phyloP scores from a whole-genome alignment of 345 rosid species.

The Syzygium grande region DNA sequence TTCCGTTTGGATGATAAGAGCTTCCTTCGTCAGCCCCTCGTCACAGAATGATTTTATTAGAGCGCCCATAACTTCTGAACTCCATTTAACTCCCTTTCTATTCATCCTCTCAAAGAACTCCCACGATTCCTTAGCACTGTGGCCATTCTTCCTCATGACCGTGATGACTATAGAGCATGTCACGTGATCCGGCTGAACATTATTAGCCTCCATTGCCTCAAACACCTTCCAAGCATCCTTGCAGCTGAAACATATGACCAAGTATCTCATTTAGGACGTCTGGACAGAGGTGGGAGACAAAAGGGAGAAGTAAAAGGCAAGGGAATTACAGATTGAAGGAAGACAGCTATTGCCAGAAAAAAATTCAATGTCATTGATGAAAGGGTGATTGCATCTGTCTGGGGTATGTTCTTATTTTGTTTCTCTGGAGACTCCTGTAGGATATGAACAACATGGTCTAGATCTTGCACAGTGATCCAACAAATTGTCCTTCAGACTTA shows the following conservation, averaged over 20 bases:
- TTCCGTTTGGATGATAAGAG: slow-evolving; percentile 67
- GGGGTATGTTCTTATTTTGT: neutral
- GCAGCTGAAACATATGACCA: slow-evolving; percentile 23
- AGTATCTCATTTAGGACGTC: neutral
- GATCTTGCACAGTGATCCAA: neutral
- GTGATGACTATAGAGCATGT: slow-evolving; percentile 74
- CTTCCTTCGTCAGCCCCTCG: slow-evolving; percentile 75
- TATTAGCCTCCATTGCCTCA: slow-evolving; percentile 55
- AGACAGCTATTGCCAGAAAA: neutral
- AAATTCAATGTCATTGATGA: neutral
- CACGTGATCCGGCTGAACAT: slow-evolving; percentile 56
- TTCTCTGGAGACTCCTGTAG: neutral
- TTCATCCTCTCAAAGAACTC: slow-evolving; percentile 69
- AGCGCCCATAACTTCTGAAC: slow-evolving; percentile 57
- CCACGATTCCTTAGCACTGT: slow-evolving; percentile 73
- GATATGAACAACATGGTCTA: neutral
- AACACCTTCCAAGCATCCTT: slow-evolving; percentile 65
- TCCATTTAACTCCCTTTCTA: slow-evolving; percentile 69
- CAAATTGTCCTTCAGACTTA: neutral
- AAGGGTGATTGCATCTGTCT: neutral
- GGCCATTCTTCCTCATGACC: slow-evolving; percentile 56
- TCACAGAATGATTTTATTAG: slow-evolving; percentile 77
- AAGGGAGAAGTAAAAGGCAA: neutral
- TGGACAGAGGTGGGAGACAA: neutral
- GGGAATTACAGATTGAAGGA: neutral